phyloP scores from a whole-genome alignment of 2,329 filamentous ascomycete species.

The Teratosphaeria epicoccoides region DNA sequence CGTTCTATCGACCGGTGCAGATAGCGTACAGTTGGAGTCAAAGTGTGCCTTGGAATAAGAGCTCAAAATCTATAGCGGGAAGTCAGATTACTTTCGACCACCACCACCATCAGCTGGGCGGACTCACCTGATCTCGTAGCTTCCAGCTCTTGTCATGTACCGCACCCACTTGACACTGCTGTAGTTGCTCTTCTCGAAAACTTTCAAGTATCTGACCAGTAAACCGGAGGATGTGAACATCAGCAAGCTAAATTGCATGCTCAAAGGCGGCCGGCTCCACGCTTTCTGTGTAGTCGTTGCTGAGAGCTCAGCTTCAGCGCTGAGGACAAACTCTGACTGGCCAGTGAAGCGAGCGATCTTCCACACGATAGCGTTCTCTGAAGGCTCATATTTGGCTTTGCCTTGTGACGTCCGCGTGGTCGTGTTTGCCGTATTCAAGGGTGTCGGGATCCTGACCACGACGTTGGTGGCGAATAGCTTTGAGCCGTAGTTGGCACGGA shows the following conservation, averaged over 20 bases:
- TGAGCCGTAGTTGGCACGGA: constrained; percentile 90
- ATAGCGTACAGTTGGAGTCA: background rate
- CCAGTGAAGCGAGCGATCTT: constrained; percentile 98
- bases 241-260: constrained; percentile 80
- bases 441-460: constrained; percentile 84
- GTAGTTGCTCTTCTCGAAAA: constrained; percentile 99
- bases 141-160: constrained; percentile 96
- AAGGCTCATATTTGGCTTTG: constrained; percentile 96
- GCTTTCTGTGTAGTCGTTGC: constrained; percentile 98
- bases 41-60: background rate
- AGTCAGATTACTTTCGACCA: background rate
- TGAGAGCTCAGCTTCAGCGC: constrained; percentile 82
- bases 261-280: constrained; percentile 89
- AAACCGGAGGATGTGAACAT: constrained; percentile 98
- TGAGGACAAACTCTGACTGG: constrained; percentile 92
- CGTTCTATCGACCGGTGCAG: background rate
- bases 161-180: constrained; percentile 98
- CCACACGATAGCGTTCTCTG: constrained; percentile 97
- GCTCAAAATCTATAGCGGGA: background rate
- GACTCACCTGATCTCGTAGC: constrained; percentile 65
- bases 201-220: constrained; percentile 88
- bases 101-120: background rate
- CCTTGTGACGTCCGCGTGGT: constrained; percentile 89
- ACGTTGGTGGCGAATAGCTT: constrained; percentile 98
- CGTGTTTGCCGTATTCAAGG: constrained; percentile 89